Percentiles rank a stretch among this genome's conserved stretches.
Evolutionary conservation across 1,284 basidiomycete genomes (phyloP).

Genomic region (Moniliella sp.): DNA sequence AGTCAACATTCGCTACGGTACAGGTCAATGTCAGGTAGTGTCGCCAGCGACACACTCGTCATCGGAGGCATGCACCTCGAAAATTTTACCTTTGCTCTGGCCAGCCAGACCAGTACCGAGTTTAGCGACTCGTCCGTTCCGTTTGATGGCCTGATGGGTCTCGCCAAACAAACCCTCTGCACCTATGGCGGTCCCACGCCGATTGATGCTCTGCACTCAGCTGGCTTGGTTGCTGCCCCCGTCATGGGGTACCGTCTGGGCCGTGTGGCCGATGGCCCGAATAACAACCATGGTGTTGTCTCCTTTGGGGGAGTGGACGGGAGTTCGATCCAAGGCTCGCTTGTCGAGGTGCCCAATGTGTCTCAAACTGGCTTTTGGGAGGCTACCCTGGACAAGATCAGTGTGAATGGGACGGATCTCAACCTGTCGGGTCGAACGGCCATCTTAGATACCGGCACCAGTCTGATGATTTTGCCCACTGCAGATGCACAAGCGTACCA

Average conservation of each 20-base stretch:
- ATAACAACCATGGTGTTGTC: slow-evolving; percentile 54
- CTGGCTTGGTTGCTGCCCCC: slow-evolving; percentile 45
- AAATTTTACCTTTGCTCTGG: slow-evolving; percentile 52
- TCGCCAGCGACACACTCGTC: too few relatives aligned
- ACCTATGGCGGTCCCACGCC: slow-evolving; percentile 49
- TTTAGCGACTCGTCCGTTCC: slow-evolving; percentile 38
- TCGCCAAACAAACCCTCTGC: slow-evolving; percentile 38
- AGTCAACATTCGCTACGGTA: too few relatives aligned
- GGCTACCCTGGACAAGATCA: slow-evolving; percentile 43
- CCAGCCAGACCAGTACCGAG: slow-evolving; percentile 44
- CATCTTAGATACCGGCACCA: slow-evolving; percentile 34
- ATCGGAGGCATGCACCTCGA: slow-evolving; percentile 45
- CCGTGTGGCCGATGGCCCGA: slow-evolving; percentile 44
- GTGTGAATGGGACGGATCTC: slow-evolving; percentile 42
- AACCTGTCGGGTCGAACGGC: slow-evolving; percentile 38
- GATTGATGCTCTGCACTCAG: slow-evolving; percentile 48
- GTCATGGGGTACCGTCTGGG: slow-evolving; percentile 64
- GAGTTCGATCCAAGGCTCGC: slow-evolving; percentile 37
- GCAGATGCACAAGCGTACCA: slow-evolving; percentile 42
- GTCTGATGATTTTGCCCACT: slow-evolving; percentile 35
- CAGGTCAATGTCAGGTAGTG: too few relatives aligned
- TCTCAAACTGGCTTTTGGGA: slow-evolving; percentile 51
- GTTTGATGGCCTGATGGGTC: slow-evolving; percentile 65
- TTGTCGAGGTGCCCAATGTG: slow-evolving; percentile 30
- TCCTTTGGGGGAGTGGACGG: slow-evolving; percentile 60